Evolutionary conservation across 768 basidiomycete genomes (phyloP).

Genomic region (Trametes cubensis): DNA sequence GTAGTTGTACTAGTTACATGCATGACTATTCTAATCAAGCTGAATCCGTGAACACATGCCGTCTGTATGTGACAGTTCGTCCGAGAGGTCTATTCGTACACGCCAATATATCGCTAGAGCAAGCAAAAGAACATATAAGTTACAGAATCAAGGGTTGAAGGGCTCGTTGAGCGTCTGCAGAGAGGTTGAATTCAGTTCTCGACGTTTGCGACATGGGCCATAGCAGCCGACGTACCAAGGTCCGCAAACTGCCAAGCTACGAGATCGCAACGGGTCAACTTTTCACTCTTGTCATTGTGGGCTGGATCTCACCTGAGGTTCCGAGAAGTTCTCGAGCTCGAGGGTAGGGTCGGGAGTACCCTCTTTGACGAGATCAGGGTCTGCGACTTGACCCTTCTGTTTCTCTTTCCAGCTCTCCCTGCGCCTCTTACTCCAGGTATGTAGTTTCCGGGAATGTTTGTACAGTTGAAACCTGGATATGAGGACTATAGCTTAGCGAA

Average conservation of each 20-base stretch:
- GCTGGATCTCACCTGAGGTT: constrained; percentile 14
- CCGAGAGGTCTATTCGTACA: neutral
- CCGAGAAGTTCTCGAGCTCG: constrained; percentile 13
- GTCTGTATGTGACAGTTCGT: no score
- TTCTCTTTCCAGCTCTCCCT: constrained; percentile 12
- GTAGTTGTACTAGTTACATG: no score
- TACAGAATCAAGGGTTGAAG: constrained; percentile 6
- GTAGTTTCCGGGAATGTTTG: constrained; percentile 14
- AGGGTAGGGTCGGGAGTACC: neutral
- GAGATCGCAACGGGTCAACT: neutral
- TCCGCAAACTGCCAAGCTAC: constrained; percentile 38
- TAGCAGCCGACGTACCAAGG: constrained; percentile 27
- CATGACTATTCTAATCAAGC: no score
- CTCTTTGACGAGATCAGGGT: neutral
- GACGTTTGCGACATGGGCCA: neutral
- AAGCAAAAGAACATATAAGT: neutral
- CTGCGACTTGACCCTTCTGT: neutral
- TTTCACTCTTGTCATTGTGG: neutral
- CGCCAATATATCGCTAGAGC: neutral
- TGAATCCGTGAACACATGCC: no score
- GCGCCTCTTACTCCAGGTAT: constrained; percentile 6
- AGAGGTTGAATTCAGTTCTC: no score
- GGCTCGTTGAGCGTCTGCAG: neutral
- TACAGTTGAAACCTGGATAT: constrained; percentile 8
- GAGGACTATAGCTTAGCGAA: neutral